Base-by-base conservation (phyloP, 2,329 filamentous ascomycete species). In the Blastomyces percursus region DNA sequence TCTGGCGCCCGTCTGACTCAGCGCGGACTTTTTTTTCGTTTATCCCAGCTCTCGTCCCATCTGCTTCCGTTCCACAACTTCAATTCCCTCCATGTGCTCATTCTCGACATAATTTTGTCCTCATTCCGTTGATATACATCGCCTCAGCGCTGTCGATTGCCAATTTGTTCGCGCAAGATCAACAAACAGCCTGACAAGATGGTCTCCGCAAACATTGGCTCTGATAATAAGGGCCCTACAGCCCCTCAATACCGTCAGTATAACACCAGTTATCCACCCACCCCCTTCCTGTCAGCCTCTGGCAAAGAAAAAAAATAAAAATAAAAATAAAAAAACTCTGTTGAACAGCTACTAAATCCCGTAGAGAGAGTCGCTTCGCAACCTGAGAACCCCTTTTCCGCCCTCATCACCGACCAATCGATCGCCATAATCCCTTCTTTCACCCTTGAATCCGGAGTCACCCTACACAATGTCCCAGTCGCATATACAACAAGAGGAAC, bases 371-470 rank as follows among this genome's bases (percentile, higher is more conserved):
- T 77, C 74, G 73, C 72, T 65, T 71, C 83, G 62, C 91, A 96
- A 76, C 86, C 89, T 71, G 93, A 96, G 79, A 99, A 97, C 77
- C 93, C 92, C 38, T 97, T 92, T 74, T 85, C 90, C 64, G 78
- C 82, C 66, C 82, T 97, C 71, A 96, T 99, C 60, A 87, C 91
- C 60, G 88, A 96, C 70, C 94, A 97, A 77, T 82, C 88, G 61
- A 88, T 96, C 71, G 91, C 89, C 63, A 84, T 94, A 64, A 84
- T 99, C 62, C 93, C 94, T 1, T 86, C 87, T 32, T 96, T 96
- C 75, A 91, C 88, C 9, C 88, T 99, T 67, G 94, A 99, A 76
- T 97, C 92, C 1, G 94, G 94, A 58, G 90, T 89, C 30, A 88
- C 84, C 0, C 82, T 99, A 24, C 79, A 82, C 68, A 94, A 97